A percentile compares a stretch with the other conserved stretches of the same genome.
Conservation (phyloP, 352 stramenopile genomes). For the Ophiocytium majus region DNA sequence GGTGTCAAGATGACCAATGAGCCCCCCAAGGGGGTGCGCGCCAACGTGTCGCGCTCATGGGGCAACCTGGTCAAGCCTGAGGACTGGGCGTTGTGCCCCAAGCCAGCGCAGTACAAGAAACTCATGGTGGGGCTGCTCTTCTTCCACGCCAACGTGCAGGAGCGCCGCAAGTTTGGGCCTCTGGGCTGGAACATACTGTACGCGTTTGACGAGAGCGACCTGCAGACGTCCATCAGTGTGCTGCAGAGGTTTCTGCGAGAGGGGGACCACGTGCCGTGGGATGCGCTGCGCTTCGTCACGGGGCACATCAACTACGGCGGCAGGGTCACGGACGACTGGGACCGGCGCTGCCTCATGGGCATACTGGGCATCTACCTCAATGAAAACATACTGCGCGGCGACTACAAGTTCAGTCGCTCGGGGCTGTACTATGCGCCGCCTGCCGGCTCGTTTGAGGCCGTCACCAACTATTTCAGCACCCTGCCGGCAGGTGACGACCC, state of each 20-base stretch:
- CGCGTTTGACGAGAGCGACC: constrained; percentile 90
- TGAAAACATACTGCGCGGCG: constrained; percentile 68
- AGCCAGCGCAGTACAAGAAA: constrained; percentile 72
- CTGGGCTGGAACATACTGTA: constrained; percentile 93
- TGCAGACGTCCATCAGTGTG: constrained; percentile 84
- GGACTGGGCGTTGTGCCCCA: constrained; percentile 57
- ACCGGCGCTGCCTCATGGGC: constrained; percentile 82
- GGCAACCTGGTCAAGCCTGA: constrained; percentile 75
- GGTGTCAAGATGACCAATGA: constrained; percentile 79
- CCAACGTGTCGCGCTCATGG: constrained; percentile 72
- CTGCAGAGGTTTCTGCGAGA: constrained; percentile 84
- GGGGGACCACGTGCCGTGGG: constrained; percentile 81
- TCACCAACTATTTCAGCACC: constrained; percentile 74
- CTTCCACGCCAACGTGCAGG: constrained; percentile 89
- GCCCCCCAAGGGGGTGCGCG: constrained; percentile 65
- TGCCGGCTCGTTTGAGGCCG: constrained; percentile 56
- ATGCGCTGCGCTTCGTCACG: constrained; percentile 85
- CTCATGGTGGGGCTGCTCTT: constrained; percentile 80
- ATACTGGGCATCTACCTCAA: constrained; percentile 87
- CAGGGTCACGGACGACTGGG: constrained; percentile 91
- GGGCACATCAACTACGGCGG: constrained; percentile 92
- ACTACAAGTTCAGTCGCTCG: constrained; percentile 79
- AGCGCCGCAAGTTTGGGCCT: constrained; percentile 86
- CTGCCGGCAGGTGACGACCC: constrained; percentile 81
- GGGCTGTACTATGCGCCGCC: constrained; percentile 78